A percentile compares a stretch with the other conserved stretches of the same genome.
These are phyloP conservation scores for Amborella trichopoda DNA, from an alignment of 164 flowering plant species.

Conservation along the genomic window DNA sequence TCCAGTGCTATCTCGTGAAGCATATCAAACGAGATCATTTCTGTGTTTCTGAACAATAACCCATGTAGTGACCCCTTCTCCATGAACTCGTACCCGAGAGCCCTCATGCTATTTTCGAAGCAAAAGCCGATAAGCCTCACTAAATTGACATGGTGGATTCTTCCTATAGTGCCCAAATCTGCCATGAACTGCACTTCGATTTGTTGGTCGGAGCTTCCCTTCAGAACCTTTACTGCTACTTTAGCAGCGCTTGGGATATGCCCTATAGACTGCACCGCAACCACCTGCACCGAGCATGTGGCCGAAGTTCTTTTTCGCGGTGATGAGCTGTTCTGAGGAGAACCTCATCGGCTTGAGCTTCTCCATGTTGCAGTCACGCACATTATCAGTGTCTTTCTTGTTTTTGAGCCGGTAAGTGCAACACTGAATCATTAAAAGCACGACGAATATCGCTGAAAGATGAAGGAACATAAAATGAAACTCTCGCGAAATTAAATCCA, in stretches of 20 bases:
- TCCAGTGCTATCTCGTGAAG: constrained; percentile 5
- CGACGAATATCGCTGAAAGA: too few relatives aligned
- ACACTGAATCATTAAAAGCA: too few relatives aligned
- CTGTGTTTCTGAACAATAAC: constrained; percentile 9
- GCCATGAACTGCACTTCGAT: constrained; percentile 16
- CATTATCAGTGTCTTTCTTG: too few relatives aligned
- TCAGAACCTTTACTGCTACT: constrained; percentile 22
- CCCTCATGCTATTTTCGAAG: neutral
- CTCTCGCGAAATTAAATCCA: too few relatives aligned
- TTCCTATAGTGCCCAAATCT: constrained; percentile 14
- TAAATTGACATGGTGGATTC: constrained; percentile 18
- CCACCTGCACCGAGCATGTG: constrained; percentile 9
- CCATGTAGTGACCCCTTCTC: constrained; percentile 14
- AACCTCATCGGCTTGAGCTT: too few relatives aligned
- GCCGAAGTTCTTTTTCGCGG: constrained; percentile 12
- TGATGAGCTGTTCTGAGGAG: constrained; percentile 7
- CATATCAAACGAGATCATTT: neutral
- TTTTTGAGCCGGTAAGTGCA: too few relatives aligned
- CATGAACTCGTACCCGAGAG: constrained; percentile 18
- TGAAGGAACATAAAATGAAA: too few relatives aligned
- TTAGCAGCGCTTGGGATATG: constrained; percentile 7
- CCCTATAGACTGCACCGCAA: constrained; percentile 17
- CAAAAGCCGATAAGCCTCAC: constrained; percentile 19
- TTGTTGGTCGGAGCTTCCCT: constrained; percentile 11
- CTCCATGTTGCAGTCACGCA: too few relatives aligned